Evolutionary conservation across 768 basidiomycete species (phyloP).

Genomic region (Lentinula edodes): DNA sequence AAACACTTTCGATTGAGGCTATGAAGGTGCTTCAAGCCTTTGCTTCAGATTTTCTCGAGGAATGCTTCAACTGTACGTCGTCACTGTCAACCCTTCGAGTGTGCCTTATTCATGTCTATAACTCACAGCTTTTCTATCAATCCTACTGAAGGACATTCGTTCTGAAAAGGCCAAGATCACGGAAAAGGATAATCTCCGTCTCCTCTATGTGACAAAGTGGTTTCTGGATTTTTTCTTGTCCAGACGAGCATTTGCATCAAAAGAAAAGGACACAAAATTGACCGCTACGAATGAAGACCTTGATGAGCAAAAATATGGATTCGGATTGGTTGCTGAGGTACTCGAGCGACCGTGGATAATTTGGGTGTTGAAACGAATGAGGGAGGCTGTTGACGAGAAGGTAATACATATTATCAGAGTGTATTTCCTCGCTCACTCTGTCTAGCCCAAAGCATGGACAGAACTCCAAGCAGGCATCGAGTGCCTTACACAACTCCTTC

Average conservation of each 20-base stretch:
- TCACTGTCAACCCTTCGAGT: constrained; percentile 13
- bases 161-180: constrained; percentile 88
- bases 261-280: constrained; percentile 37
- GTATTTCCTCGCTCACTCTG: constrained; percentile 1
- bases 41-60: constrained; percentile 69
- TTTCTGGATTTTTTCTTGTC: constrained; percentile 87
- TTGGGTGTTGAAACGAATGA: constrained; percentile 89
- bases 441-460: constrained; percentile 87
- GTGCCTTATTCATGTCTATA: background rate
- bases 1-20: constrained; percentile 52
- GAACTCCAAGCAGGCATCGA: constrained; percentile 93
- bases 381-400: constrained; percentile 86
- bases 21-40: constrained; percentile 59
- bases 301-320: constrained; percentile 42
- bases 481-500: constrained; percentile 87
- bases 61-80: constrained; percentile 76
- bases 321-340: constrained; percentile 78
- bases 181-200: constrained; percentile 90
- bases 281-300: constrained; percentile 29
- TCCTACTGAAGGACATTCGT: constrained; percentile 87
- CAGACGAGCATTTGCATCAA: constrained; percentile 30
- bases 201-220: constrained; percentile 86
- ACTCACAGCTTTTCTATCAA: constrained; percentile 74
- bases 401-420: constrained; percentile 32
- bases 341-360: constrained; percentile 83